Conservation (phyloP, 1,284 basidiomycete genomes). For the Puccinia hordei region DNA sequence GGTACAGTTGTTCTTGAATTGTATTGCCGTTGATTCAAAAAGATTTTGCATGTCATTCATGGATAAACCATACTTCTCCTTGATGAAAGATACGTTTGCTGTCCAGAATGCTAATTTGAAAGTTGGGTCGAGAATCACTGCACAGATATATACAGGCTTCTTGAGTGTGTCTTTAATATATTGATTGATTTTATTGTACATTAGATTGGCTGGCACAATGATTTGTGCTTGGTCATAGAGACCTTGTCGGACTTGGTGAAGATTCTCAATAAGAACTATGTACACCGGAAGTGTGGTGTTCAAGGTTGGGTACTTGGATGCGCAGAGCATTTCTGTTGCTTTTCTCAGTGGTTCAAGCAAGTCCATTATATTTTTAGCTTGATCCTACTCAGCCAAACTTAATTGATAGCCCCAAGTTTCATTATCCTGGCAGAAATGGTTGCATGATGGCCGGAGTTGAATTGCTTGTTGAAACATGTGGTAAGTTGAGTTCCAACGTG, state of each 20-base stretch:
- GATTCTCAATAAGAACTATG: not conserved
- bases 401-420: not conserved
- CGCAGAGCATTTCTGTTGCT: too few species aligned
- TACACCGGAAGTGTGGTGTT: not conserved
- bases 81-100: not conserved
- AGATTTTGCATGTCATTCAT: not conserved
- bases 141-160: not conserved
- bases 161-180: not conserved
- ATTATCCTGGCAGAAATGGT: not conserved
- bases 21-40: not conserved
- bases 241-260: not conserved
- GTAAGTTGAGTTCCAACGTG: conserved; percentile 12
- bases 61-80: not conserved
- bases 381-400: too few species aligned
- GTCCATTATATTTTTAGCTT: too few species aligned
- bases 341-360: too few species aligned
- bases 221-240: not conserved
- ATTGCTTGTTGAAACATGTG: not conserved
- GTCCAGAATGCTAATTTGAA: not conserved
- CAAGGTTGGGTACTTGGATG: too few species aligned
- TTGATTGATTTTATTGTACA: not conserved
- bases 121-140: not conserved
- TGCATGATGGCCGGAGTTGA: not conserved
- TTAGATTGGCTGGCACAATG: not conserved
- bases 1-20: not conserved